These are phyloP conservation scores for Colletotrichum falcatum DNA, from an alignment of 2,329 filamentous ascomycete species.

Conservation along the genomic window DNA sequence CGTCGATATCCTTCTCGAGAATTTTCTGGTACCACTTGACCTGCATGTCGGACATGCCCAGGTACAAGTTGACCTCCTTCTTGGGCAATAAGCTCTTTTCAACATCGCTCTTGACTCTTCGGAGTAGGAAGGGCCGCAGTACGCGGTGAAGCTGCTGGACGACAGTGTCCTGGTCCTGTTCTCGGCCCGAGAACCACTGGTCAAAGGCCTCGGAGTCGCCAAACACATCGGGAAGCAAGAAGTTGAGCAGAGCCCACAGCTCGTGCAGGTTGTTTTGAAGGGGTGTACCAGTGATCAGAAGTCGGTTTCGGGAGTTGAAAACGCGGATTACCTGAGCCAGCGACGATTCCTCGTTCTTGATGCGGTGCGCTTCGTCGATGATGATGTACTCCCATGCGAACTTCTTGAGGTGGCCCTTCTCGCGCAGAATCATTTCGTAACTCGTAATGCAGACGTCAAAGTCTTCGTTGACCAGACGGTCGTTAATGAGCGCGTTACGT, in stretches of 20 bases:
- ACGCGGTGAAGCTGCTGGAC: conserved; percentile 96
- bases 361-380: conserved; percentile 96
- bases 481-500: conserved; percentile 86
- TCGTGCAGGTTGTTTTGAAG: conserved; percentile 98
- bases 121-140: conserved; percentile 90
- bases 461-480: conserved; percentile 90
- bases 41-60: conserved; percentile 99
- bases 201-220: conserved; percentile 97
- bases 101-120: conserved; percentile 96
- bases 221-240: conserved; percentile 97
- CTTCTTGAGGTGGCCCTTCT: conserved; percentile 95
- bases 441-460: conserved; percentile 99
- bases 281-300: conserved; percentile 96
- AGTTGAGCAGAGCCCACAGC: conserved; percentile 97
- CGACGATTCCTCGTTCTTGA: conserved; percentile 99
- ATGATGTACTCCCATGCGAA: conserved; percentile 99
- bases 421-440: conserved; percentile 98
- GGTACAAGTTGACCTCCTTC: conserved; percentile 96
- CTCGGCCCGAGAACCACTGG: conserved; percentile 95
- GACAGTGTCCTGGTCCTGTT: conserved; percentile 91
- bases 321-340: conserved; percentile 95
- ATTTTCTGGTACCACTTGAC: conserved; percentile 99
- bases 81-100: conserved; percentile 98
- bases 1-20: conserved; percentile 98
- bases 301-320: conserved; percentile 93